A percentile compares a stretch with the other conserved stretches of the same genome.
Evolutionary conservation across 139 green algal species (phyloP).

Genomic region (Pleodorina starrii): DNA sequence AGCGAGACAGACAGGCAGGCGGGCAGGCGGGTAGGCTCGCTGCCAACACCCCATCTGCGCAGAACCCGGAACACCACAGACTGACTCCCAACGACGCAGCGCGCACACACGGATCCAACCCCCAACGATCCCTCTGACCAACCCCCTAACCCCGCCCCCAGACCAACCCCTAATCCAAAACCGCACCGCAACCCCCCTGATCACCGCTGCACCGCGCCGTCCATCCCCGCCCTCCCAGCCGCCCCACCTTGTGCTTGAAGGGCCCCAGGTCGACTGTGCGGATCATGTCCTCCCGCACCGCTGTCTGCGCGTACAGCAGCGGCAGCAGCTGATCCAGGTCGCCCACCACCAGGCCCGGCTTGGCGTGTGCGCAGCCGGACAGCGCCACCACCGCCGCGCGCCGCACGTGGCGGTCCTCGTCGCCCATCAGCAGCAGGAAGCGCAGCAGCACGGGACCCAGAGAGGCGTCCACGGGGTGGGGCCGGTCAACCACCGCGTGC

Average conservation of each 20-base stretch:
- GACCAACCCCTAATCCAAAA: too few species aligned
- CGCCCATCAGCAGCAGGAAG: constrained; percentile 79
- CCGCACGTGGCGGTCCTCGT: constrained; percentile 64
- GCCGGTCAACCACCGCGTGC: constrained; percentile 76
- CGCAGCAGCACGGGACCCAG: constrained; percentile 64
- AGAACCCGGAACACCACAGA: too few species aligned
- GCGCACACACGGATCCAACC: too few species aligned
- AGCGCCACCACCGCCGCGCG: constrained; percentile 52
- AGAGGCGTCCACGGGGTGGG: constrained; percentile 77
- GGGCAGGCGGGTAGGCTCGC: too few species aligned
- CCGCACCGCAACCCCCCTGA: too few species aligned
- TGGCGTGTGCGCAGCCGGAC: constrained; percentile 80
- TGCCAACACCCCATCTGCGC: too few species aligned
- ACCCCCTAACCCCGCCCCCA: too few species aligned
- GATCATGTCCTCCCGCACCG: constrained; percentile 80
- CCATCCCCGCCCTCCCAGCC: too few species aligned
- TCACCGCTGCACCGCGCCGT: too few species aligned
- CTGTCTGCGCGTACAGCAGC: constrained; percentile 90
- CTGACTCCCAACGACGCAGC: too few species aligned
- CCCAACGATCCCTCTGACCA: too few species aligned
- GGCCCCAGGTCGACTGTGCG: constrained; percentile 93
- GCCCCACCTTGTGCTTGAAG: constrained; percentile 90
- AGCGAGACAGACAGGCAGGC: too few species aligned
- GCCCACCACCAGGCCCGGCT: constrained; percentile 75
- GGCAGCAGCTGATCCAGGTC: constrained; percentile 83